phyloP scores from a whole-genome alignment of 352 stramenopile species.

The Globisporangium splendens region DNA sequence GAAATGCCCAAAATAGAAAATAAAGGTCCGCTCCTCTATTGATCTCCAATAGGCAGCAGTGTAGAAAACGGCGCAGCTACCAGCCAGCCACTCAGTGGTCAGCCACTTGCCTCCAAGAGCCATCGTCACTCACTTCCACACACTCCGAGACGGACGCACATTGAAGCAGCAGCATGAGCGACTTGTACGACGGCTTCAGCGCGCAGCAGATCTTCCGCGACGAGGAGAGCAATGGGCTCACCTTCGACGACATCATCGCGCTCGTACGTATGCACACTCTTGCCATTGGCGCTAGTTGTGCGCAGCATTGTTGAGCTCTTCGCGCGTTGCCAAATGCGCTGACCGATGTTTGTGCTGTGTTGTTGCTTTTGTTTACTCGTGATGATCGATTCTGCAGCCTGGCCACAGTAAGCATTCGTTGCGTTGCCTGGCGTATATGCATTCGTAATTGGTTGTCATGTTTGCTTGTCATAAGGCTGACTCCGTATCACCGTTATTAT shows the following conservation, averaged over 20 bases:
- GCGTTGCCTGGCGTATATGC: background rate
- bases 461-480: background rate
- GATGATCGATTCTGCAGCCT: conserved; percentile 25
- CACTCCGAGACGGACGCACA: too few relatives aligned
- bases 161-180: conserved; percentile 6
- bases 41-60: too few relatives aligned
- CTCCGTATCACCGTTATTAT: too few relatives aligned
- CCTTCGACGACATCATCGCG: conserved; percentile 86
- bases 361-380: background rate
- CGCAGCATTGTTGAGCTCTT: background rate
- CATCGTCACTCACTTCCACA: background rate
- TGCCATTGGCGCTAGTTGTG: too few relatives aligned
- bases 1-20: background rate
- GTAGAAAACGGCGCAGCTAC: conserved; percentile 1
- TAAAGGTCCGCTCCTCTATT: conserved; percentile 6
- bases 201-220: conserved; percentile 66
- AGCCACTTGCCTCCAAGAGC: conserved; percentile 3
- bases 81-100: too few relatives aligned
- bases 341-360: too few relatives aligned
- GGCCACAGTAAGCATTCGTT: conserved; percentile 49
- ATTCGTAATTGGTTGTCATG: background rate
- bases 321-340: too few relatives aligned
- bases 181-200: conserved; percentile 65
- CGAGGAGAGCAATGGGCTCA: conserved; percentile 70
- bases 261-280: conserved; percentile 32